Conservation (phyloP, 805 yeast genomes). For the Schizosaccharomyces cryophilus region DNA sequence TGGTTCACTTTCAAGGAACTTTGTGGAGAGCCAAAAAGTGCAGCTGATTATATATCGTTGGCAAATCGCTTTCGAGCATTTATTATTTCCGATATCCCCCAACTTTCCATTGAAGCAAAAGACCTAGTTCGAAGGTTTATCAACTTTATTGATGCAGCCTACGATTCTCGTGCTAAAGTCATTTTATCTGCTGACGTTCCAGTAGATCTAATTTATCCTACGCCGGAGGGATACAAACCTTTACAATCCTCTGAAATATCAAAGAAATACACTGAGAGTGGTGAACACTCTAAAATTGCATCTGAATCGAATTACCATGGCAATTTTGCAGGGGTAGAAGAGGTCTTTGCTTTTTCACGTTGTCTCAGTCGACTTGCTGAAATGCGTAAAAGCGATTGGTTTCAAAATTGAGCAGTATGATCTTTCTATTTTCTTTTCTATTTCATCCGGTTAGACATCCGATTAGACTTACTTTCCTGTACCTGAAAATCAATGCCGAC, state of each 20-base stretch:
- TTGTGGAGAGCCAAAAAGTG: conserved; percentile 71
- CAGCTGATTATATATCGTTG: conserved; percentile 77
- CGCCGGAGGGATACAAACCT: neutral
- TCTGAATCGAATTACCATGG: neutral
- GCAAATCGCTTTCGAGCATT: conserved; percentile 55
- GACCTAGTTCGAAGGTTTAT: conserved; percentile 79
- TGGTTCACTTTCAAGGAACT: conserved; percentile 68
- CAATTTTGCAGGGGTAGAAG: conserved; percentile 69
- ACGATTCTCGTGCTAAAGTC: conserved; percentile 67
- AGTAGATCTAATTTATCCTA: conserved; percentile 37
- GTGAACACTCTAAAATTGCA: no score
- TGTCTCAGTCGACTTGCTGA: conserved; percentile 77
- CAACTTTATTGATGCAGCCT: conserved; percentile 85
- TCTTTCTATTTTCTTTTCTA: no score
- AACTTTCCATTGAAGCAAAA: conserved; percentile 47
- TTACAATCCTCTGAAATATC: no score
- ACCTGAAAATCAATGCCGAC: no score
- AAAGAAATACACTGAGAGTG: no score
- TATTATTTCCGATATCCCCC: conserved; percentile 83
- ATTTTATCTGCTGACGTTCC: conserved; percentile 79
- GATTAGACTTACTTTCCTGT: no score
- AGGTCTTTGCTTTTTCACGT: conserved; percentile 86
- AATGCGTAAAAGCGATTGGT: conserved; percentile 88
- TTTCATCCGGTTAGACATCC: no score
- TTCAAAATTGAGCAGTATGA: conserved; percentile 10